A percentile compares a stretch with the other conserved stretches of the same genome.
Evolutionary conservation across 768 basidiomycete genomes (phyloP).

Genomic region (Jaapia argillacea): DNA sequence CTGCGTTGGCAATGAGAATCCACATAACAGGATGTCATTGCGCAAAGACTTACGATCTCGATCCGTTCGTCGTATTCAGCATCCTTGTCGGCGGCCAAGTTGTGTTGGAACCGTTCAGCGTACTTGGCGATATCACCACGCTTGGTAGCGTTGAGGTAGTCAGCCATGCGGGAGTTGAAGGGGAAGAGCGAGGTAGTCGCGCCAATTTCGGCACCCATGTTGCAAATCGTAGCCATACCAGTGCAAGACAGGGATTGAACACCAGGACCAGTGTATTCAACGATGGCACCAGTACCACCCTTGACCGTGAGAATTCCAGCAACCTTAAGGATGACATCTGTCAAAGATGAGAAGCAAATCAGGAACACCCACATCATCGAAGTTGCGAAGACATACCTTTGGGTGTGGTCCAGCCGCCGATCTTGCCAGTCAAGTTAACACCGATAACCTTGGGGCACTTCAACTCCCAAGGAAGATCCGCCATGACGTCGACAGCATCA

Average conservation of each 20-base stretch:
- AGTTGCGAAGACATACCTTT: slow-evolving; percentile 80
- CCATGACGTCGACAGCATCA: slow-evolving; percentile 99
- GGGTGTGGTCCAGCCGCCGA: slow-evolving; percentile 94
- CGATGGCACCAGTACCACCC: slow-evolving; percentile 97
- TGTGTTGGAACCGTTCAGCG: slow-evolving; percentile 82
- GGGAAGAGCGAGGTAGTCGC: slow-evolving; percentile 99
- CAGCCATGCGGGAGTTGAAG: slow-evolving; percentile 90
- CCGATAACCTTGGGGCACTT: slow-evolving; percentile 99
- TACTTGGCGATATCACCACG: slow-evolving; percentile 82
- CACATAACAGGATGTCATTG: neutral
- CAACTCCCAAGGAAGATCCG: slow-evolving; percentile 95
- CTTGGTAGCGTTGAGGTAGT: slow-evolving; percentile 93
- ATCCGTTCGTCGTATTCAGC: slow-evolving; percentile 93
- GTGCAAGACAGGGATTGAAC: slow-evolving; percentile 95
- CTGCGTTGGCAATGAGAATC: slow-evolving; percentile 24
- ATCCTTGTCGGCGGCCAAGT: slow-evolving; percentile 78
- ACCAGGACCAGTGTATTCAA: slow-evolving; percentile 94
- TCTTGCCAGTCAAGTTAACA: slow-evolving; percentile 92
- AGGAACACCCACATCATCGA: neutral
- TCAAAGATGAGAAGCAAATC: slow-evolving; percentile 4
- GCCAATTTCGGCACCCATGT: slow-evolving; percentile 99
- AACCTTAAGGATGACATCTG: slow-evolving; percentile 98
- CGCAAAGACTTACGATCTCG: slow-evolving; percentile 58
- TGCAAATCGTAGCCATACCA: slow-evolving; percentile 99
- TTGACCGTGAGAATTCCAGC: slow-evolving; percentile 99